phyloP scores from a whole-genome alignment of 202 grass and related monocot genomes.

The Setaria italica region DNA sequence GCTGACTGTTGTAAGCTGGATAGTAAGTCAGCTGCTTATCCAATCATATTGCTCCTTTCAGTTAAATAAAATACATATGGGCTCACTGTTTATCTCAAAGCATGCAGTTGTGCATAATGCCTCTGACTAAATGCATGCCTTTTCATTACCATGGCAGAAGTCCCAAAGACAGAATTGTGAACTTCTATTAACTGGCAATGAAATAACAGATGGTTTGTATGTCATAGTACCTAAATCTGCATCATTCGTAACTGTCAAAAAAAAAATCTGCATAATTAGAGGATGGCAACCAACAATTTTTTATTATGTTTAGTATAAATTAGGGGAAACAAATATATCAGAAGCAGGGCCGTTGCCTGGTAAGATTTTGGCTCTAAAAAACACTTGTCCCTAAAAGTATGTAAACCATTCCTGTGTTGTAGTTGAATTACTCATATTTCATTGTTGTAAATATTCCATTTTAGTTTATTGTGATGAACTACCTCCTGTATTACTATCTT shows the following conservation, averaged over 20 bases:
- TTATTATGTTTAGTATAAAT: neutral
- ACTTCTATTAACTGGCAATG: constrained; percentile 1
- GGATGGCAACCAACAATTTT: neutral
- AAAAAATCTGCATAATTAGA: neutral
- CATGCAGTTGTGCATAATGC: neutral
- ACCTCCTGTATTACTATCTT: constrained; percentile 23
- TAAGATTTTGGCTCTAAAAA: constrained; percentile 6
- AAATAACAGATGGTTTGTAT: neutral
- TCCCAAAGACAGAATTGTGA: neutral
- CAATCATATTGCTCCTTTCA: constrained; percentile 26
- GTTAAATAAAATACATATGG: constrained; percentile 29
- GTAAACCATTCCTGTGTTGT: constrained; percentile 20
- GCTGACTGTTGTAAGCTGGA: constrained; percentile 80
- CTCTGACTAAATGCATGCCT: constrained; percentile 25
- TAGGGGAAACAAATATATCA: neutral
- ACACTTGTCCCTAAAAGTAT: neutral
- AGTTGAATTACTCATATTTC: neutral
- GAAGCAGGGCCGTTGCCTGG: neutral
- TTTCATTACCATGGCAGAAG: constrained; percentile 27
- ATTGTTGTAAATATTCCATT: constrained; percentile 20
- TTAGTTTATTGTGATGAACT: constrained; percentile 25
- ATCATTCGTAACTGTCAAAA: neutral
- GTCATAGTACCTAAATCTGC: neutral
- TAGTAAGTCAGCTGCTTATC: constrained; percentile 61
- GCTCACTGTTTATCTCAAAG: constrained; percentile 14